Evolutionary conservation across 1,139 yeast species (phyloP).

Genomic region (Yamadazyma siamensis): DNA sequence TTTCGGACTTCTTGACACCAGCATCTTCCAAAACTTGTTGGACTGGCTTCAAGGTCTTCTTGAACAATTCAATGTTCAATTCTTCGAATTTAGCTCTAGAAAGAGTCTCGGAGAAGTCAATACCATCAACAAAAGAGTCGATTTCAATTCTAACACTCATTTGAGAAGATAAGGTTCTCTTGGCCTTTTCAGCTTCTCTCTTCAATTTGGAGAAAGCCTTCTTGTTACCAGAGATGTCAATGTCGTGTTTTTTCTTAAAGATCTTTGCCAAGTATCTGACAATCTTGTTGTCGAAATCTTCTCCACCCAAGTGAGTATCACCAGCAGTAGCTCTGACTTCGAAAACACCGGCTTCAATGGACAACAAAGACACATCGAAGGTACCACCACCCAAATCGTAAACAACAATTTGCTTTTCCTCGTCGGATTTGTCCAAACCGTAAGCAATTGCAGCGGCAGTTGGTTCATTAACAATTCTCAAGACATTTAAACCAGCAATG

Average conservation of each 20-base stretch:
- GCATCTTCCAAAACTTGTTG: constrained; percentile 90
- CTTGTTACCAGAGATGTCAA: constrained; percentile 70
- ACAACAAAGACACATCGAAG: constrained; percentile 49
- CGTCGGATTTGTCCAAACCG: constrained; percentile 79
- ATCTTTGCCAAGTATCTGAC: constrained; percentile 81
- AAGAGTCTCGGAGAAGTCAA: constrained; percentile 88
- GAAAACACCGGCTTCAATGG: constrained; percentile 52
- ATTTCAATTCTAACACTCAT: constrained; percentile 88
- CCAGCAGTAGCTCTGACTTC: constrained; percentile 53
- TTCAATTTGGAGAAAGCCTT: constrained; percentile 86
- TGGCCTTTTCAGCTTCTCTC: constrained; percentile 96
- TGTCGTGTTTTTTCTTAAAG: constrained; percentile 83
- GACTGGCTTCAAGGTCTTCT: constrained; percentile 88
- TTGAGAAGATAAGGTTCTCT: constrained; percentile 89
- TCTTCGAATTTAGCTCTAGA: constrained; percentile 97
- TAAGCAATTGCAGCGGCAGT: constrained; percentile 98
- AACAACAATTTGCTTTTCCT: constrained; percentile 48
- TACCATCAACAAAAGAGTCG: constrained; percentile 93
- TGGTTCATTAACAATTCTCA: constrained; percentile 96
- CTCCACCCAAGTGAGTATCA: constrained; percentile 71
- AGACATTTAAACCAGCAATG: constrained; percentile 91
- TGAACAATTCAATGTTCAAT: constrained; percentile 80
- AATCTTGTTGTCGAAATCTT: constrained; percentile 89
- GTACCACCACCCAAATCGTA: constrained; percentile 57
- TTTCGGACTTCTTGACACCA: constrained; percentile 74